Evolutionary conservation across 2,329 filamentous ascomycete species (phyloP).

Genomic region (Beauveria rudraprayagi): DNA sequence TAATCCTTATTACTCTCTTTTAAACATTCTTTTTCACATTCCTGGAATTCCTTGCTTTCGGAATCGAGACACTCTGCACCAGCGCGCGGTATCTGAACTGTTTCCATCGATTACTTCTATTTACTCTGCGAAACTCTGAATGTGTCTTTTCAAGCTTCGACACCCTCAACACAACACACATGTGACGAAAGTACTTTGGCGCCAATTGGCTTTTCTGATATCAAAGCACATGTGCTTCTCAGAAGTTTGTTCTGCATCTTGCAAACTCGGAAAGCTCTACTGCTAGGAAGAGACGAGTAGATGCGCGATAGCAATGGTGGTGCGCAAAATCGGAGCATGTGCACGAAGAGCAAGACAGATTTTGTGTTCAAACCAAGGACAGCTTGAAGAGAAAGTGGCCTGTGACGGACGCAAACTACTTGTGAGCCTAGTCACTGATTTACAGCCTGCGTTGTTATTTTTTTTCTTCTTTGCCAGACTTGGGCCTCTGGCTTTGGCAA

Average conservation of each 20-base stretch:
- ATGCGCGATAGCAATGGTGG: background rate
- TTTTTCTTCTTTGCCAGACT: background rate
- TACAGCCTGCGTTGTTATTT: background rate
- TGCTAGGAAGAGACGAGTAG: background rate
- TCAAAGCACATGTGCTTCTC: background rate
- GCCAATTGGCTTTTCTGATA: background rate
- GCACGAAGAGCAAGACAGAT: background rate
- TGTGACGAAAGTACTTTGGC: background rate
- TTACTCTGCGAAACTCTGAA: background rate
- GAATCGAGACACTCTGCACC: background rate
- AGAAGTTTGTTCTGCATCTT: background rate
- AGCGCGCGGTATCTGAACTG: background rate
- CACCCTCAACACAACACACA: background rate
- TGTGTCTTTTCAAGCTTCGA: background rate
- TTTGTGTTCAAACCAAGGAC: background rate
- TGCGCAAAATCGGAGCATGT: background rate
- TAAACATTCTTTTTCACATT: slow-evolving; percentile 1
- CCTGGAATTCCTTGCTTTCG: background rate
- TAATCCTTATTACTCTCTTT: slow-evolving; percentile 11
- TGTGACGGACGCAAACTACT: background rate
- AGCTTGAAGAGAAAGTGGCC: background rate
- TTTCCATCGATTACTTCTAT: background rate
- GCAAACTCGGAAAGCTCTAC: background rate
- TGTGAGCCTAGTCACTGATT: background rate
- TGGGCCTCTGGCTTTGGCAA: slow-evolving; percentile 5